Percentiles rank a stretch among this genome's conserved stretches.
Evolutionary conservation across 495 filamentous ascomycete species (phyloP).

Genomic region (Aspergillus sclerotioniger): DNA sequence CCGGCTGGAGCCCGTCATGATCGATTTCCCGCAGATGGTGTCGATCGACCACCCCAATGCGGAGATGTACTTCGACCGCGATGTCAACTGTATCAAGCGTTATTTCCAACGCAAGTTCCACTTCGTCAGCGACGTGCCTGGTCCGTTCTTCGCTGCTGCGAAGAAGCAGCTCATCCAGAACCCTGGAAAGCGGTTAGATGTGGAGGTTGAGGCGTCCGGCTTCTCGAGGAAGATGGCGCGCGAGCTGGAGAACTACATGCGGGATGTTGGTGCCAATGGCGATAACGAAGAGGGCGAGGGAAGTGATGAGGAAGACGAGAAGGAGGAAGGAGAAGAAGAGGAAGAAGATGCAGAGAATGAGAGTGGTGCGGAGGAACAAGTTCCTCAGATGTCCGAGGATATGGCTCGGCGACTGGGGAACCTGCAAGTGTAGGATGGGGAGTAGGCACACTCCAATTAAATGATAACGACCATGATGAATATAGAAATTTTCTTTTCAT

Average conservation of each 20-base stretch:
- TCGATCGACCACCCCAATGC: constrained; percentile 93
- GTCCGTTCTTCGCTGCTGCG: constrained; percentile 81
- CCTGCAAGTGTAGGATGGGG: constrained; percentile 33
- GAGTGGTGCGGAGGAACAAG: constrained; percentile 14
- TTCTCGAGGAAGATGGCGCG: constrained; percentile 96
- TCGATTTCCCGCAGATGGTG: constrained; percentile 98
- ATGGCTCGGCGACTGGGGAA: constrained; percentile 32
- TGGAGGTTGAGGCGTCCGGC: constrained; percentile 87
- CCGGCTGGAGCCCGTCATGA: constrained; percentile 65
- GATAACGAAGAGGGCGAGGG: constrained; percentile 43
- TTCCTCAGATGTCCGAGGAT: constrained; percentile 18
- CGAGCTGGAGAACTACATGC: constrained; percentile 87
- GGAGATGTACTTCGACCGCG: constrained; percentile 91
- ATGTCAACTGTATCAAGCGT: constrained; percentile 88
- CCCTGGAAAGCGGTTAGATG: constrained; percentile 69
- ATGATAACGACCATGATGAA: constrained; percentile 38
- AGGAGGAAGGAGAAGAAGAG: constrained; percentile 22
- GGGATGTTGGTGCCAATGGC: constrained; percentile 61
- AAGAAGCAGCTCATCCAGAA: constrained; percentile 68
- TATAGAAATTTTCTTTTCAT: constrained; percentile 23
- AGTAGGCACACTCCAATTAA: not conserved
- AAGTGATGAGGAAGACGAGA: constrained; percentile 41
- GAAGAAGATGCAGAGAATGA: constrained; percentile 18
- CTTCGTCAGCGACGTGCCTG: constrained; percentile 76
- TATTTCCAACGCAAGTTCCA: constrained; percentile 89